Conservation (phyloP, 208 protist genomes). For the Wallacemonas collosoma region DNA sequence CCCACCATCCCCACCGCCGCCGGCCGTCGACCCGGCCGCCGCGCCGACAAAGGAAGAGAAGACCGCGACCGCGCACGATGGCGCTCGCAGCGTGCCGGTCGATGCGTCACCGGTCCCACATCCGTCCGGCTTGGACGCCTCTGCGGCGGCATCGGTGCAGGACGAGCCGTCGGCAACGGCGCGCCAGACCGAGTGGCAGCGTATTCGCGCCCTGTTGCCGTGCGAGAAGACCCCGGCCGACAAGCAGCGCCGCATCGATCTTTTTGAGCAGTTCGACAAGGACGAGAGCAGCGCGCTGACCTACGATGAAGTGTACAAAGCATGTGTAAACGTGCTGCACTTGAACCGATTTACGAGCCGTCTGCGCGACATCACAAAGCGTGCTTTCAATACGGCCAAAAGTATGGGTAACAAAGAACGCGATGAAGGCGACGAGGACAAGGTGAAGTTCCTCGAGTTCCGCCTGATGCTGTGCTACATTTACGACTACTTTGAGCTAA, state of each 20-base stretch:
- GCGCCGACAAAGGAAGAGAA: constrained; percentile 12
- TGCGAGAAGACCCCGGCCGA: constrained; percentile 15
- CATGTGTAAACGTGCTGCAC: constrained; percentile 25
- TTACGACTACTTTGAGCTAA: constrained; percentile 52
- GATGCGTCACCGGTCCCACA: too few species aligned
- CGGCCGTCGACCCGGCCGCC: too few species aligned
- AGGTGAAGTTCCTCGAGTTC: constrained; percentile 39
- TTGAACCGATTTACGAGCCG: constrained; percentile 32
- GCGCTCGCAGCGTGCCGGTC: too few species aligned
- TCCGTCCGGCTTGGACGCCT: not conserved
- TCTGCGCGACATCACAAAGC: constrained; percentile 32
- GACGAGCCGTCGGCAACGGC: constrained; percentile 3
- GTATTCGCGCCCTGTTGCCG: constrained; percentile 3
- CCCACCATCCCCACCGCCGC: too few species aligned
- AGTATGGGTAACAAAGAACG: constrained; percentile 28
- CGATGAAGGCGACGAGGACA: constrained; percentile 20
- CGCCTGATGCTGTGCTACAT: constrained; percentile 49
- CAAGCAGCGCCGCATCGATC: constrained; percentile 30
- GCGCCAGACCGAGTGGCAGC: constrained; percentile 4
- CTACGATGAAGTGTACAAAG: constrained; percentile 46
- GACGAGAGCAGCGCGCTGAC: constrained; percentile 48
- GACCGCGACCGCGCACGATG: not conserved
- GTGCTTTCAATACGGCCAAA: constrained; percentile 55
- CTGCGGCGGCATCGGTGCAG: not conserved
- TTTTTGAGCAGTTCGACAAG: constrained; percentile 56